phyloP scores from a whole-genome alignment of 225 moss, liverwort and hornwort species.

The Ulota crispa region DNA sequence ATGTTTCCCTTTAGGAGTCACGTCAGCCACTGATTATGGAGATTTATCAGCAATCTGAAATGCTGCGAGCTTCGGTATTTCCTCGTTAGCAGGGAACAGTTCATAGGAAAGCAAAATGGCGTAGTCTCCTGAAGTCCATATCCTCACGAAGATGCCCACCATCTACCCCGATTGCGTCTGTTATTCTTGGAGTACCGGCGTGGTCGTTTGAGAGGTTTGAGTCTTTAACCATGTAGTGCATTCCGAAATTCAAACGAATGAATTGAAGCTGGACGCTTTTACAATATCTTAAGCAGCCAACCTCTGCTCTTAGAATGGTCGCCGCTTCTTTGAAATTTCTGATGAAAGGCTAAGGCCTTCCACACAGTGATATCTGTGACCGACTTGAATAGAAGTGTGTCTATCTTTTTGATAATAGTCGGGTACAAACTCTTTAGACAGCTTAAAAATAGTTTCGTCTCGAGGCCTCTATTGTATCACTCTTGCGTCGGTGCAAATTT shows the following conservation, averaged over 20 bases:
- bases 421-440: neutral
- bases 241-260: neutral
- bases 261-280: neutral
- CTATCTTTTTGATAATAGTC: neutral
- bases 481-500: constrained; percentile 1
- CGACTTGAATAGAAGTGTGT: neutral
- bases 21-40: neutral
- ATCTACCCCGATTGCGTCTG: neutral
- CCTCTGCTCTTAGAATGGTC: neutral
- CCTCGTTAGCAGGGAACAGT: neutral
- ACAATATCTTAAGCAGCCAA: neutral
- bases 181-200: neutral
- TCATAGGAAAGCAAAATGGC: neutral
- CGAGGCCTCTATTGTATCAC: constrained; percentile 1
- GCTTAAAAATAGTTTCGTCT: neutral
- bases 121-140: neutral
- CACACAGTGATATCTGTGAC: neutral
- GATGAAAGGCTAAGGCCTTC: neutral
- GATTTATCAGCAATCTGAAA: neutral
- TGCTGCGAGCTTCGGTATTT: neutral
- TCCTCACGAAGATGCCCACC: neutral
- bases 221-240: neutral
- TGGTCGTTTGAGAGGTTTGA: neutral
- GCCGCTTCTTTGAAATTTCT: neutral
- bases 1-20: neutral